phyloP scores from a whole-genome alignment of 164 flowering plant genomes.

The Sextonia rubra region DNA sequence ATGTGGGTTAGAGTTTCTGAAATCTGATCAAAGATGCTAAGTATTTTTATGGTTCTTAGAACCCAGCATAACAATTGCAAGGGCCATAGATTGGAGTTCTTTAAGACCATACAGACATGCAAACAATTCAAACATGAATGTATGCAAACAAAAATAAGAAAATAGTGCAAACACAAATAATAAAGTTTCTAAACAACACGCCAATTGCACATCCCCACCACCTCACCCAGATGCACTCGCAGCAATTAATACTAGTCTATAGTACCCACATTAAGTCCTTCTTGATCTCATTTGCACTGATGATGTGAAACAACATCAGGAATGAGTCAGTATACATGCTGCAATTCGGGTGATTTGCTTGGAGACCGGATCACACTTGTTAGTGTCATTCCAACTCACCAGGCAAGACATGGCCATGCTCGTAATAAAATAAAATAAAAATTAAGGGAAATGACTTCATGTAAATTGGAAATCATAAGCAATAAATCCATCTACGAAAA shows the following conservation, averaged over 20 bases:
- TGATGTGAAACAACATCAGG: too few species aligned
- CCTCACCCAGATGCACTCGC: background rate
- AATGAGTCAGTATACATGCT: too few species aligned
- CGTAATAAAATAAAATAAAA: too few species aligned
- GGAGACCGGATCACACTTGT: too few species aligned
- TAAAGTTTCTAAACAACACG: background rate
- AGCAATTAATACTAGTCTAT: background rate
- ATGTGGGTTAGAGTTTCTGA: background rate
- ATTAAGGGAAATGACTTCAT: background rate
- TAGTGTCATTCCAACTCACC: too few species aligned
- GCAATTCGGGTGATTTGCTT: too few species aligned
- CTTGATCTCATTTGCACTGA: background rate
- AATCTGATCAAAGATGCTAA: too few species aligned
- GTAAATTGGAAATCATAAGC: background rate
- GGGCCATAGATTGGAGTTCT: background rate
- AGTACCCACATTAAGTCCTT: background rate
- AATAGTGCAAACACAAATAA: background rate
- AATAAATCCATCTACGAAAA: too few species aligned
- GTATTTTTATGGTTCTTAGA: background rate
- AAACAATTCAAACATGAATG: background rate
- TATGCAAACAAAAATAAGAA: too few species aligned
- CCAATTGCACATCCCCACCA: background rate
- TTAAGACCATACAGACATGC: background rate
- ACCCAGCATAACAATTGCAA: background rate
- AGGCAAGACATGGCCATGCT: background rate